Base-by-base conservation (phyloP, 257 asterid species). In the Buddleja alternifolia region DNA sequence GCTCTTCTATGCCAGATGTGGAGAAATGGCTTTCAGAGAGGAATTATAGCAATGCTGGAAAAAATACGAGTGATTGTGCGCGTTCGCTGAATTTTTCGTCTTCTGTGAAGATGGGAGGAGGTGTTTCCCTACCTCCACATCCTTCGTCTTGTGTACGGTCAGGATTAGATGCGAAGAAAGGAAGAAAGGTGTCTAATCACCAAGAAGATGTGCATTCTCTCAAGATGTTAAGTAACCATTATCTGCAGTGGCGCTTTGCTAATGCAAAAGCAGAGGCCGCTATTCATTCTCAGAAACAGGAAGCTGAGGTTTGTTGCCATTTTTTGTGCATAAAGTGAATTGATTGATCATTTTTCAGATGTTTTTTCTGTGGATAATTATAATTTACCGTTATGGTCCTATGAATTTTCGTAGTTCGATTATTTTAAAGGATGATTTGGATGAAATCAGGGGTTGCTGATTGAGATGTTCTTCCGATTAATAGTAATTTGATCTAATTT, bases 261-360 rank as follows among this genome's bases (percentile, higher is more conserved):
- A 87, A 87, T 71, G 88, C 95, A 10, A 90, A 80, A 79, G 86
- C 95, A 3, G 86, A 82, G 73, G 81, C 81, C 25, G 61, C 86
- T 36, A 53, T 68, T 66, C 74, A 10, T 41, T 41, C 77, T 60
- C 89, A 81, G 71, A 82, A 65, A 75, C 69, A 52, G 63, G 90
- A 84, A 47, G 71, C 73, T 51, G 86, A 90, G 94, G 94, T 87
- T 66, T 20, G 79, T 63, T 19, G 21, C 44, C 12, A 7, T 0
- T 14, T 29, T 50, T 36, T 34, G 10, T 36, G 2, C 39, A 10
- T 48, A 9, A 12, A 11, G 32, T 56, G 50, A 65, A 60, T 41
- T 40, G 4, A 21, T 12, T 24, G 7, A 41, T 10, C 8, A 51
- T 10, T 3, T 20, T 16, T 10, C 24, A 46, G 24, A 32, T 19